phyloP scores from a whole-genome alignment of 2,329 filamentous ascomycete species.

The Alternaria sp. region DNA sequence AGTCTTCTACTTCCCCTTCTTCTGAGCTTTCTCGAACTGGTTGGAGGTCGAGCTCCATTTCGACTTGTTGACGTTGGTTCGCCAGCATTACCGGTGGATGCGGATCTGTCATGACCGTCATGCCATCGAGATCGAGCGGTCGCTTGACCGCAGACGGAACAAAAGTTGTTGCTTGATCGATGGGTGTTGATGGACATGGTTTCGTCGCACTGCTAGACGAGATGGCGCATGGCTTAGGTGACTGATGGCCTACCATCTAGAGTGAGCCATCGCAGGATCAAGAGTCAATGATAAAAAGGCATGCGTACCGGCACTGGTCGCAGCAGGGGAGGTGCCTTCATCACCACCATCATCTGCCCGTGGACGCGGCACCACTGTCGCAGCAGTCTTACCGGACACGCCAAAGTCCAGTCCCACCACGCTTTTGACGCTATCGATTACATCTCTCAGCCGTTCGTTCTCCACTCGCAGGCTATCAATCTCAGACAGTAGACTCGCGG shows the following conservation, averaged over 20 bases:
- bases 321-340: constrained; percentile 26
- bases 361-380: not conserved
- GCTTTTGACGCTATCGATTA: constrained; percentile 48
- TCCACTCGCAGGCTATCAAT: constrained; percentile 44
- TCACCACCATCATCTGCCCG: constrained; percentile 14
- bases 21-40: constrained; percentile 24
- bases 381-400: constrained; percentile 21
- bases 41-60: constrained; percentile 27
- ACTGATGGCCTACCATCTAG: constrained; percentile 35
- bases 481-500: constrained; percentile 42
- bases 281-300: constrained; percentile 5
- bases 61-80: constrained; percentile 5
- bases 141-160: constrained; percentile 16
- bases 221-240: constrained; percentile 28
- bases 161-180: constrained; percentile 21
- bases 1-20: constrained; percentile 19
- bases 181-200: constrained; percentile 20
- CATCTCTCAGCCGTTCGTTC: constrained; percentile 45
- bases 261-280: constrained; percentile 26
- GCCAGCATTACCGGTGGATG: constrained; percentile 1
- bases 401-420: constrained; percentile 37
- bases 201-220: constrained; percentile 30
- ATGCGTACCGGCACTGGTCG: constrained; percentile 39
- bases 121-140: constrained; percentile 45
- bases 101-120: constrained; percentile 36